Conservation (phyloP, 306 rosid genomes). For the Begonia fuchsioides region DNA sequence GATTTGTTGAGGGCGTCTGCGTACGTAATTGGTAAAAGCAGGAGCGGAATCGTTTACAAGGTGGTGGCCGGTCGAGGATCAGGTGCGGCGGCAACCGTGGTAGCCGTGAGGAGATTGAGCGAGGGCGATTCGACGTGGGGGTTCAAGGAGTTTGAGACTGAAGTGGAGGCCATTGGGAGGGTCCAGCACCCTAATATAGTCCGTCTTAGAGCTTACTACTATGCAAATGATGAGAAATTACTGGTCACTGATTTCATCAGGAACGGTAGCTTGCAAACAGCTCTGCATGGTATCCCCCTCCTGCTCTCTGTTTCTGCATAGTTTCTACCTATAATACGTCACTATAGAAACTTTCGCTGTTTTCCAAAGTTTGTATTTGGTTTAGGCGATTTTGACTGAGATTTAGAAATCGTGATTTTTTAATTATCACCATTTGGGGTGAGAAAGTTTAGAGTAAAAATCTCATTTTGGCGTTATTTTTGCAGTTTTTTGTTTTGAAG, state of each 20-base stretch:
- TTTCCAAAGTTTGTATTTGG: too few species aligned
- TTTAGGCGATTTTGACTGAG: too few species aligned
- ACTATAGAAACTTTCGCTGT: too few species aligned
- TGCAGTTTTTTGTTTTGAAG: too few species aligned
- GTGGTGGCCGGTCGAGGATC: slow-evolving; percentile 51
- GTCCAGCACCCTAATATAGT: slow-evolving; percentile 65
- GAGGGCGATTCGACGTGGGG: slow-evolving; percentile 64
- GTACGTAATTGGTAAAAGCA: slow-evolving; percentile 74
- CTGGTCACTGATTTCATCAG: slow-evolving; percentile 61
- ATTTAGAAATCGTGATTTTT: too few species aligned
- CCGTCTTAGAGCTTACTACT: slow-evolving; percentile 60
- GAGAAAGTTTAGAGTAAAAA: too few species aligned
- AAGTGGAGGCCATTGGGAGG: slow-evolving; percentile 58
- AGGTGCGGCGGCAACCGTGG: slow-evolving; percentile 26
- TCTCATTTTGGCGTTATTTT: too few species aligned
- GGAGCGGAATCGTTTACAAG: slow-evolving; percentile 62
- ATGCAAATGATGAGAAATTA: slow-evolving; percentile 58
- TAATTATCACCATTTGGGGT: too few species aligned
- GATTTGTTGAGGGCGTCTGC: slow-evolving; percentile 82
- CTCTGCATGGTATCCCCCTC: slow-evolving; percentile 38
- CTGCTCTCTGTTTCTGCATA: neutral
- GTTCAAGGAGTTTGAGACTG: slow-evolving; percentile 54
- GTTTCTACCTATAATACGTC: too few species aligned
- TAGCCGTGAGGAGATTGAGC: slow-evolving; percentile 58
- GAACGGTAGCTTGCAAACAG: slow-evolving; percentile 55